These are phyloP conservation scores for Hamamelis virginiana DNA, from an alignment of 164 flowering plant species.

Conservation along the genomic window DNA sequence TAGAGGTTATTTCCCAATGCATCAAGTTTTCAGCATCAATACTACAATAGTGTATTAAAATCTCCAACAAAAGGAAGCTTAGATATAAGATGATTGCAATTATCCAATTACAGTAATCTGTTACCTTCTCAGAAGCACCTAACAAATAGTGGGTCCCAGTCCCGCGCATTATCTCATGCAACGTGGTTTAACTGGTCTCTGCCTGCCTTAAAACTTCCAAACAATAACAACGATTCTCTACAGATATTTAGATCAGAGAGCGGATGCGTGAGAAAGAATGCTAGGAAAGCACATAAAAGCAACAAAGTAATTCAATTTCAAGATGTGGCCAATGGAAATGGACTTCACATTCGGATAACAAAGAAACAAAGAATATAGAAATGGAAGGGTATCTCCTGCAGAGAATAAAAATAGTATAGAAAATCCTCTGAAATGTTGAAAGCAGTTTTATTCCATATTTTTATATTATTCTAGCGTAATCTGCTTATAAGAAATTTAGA, in stretches of 20 bases:
- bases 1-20: too few species aligned
- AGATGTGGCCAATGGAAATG: background rate
- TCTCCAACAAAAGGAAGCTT: background rate
- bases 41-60: too few species aligned
- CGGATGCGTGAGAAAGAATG: background rate
- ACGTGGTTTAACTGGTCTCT: background rate
- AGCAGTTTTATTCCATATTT: conserved; percentile 34
- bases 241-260: background rate
- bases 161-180: background rate
- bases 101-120: background rate
- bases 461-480: conserved; percentile 37
- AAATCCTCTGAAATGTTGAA: conserved; percentile 19
- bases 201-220: background rate
- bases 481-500: conserved; percentile 32
- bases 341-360: background rate
- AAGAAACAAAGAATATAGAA: background rate
- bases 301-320: background rate
- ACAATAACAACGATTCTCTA: background rate
- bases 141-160: background rate
- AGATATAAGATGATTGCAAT: background rate
- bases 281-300: background rate
- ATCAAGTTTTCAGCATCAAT: too few species aligned
- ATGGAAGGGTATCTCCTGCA: conserved; percentile 4
- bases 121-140: background rate
- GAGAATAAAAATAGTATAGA: background rate